Conservation (phyloP, 805 yeast species). For the Lipomyces mesembrius region DNA sequence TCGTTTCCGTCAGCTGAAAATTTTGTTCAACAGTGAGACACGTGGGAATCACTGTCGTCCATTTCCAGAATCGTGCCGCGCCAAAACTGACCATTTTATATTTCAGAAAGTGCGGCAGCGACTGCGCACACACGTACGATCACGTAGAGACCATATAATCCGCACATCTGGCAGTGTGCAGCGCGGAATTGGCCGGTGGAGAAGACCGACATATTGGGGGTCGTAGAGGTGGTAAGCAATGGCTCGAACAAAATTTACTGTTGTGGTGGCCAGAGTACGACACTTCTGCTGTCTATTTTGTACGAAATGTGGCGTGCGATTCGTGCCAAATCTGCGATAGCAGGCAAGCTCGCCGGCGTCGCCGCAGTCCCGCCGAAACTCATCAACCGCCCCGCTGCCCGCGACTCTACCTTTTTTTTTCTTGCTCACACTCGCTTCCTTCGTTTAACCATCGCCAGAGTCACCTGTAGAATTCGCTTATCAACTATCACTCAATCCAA, state of each 20-base stretch:
- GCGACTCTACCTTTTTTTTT: slow-evolving; percentile 15
- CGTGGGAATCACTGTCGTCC: neutral
- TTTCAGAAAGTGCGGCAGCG: too few relatives aligned
- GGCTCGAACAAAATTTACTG: neutral
- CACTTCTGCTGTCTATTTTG: neutral
- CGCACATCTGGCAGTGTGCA: neutral
- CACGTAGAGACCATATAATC: neutral
- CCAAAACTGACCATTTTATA: neutral
- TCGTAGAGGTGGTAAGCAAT: neutral
- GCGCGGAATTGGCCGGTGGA: neutral
- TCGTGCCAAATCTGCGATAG: slow-evolving; percentile 1
- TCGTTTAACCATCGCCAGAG: slow-evolving; percentile 1
- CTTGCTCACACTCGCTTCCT: slow-evolving; percentile 12
- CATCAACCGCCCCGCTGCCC: neutral
- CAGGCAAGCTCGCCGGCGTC: too few relatives aligned
- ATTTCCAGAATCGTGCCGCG: neutral
- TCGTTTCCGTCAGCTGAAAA: neutral
- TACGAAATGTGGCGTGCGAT: neutral
- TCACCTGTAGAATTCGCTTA: neutral
- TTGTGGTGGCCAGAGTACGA: neutral
- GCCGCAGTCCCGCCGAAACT: neutral
- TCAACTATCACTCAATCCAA: neutral
- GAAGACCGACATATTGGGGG: neutral
- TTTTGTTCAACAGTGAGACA: neutral
- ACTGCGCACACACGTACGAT: neutral